Evolutionary conservation across 495 filamentous ascomycete species (phyloP), one percentile per base, ranked within the genome.

Genomic region (Xylaria curta): DNA sequence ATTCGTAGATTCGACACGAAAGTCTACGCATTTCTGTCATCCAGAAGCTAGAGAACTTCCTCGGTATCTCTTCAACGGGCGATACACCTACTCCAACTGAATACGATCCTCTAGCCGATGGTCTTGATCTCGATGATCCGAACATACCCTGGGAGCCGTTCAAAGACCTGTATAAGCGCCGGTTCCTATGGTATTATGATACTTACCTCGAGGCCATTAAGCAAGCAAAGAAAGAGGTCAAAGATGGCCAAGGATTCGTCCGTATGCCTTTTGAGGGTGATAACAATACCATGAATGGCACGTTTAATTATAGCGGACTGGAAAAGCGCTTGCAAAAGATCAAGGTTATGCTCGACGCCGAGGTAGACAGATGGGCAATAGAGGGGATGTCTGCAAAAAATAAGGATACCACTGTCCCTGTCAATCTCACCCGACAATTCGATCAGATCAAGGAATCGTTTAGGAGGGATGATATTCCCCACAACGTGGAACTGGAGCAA

Each of bases 171-270:
- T 93, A 91, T 86, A 99, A 98, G 81, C 89, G 92, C 58, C 90
- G 95, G 0, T 98, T 98, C 79, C 81, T 99, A 19, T 98, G 97
- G 96, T 98, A 99, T 79, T 94, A 93, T 76, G 92, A 97, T 56
- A 91, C 90, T 15, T 99, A 98, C 78, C 82, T 95, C 28, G 80
- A 85, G 10, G 87, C 90, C 8, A 91, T 97, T 61, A 85, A 89
- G 15, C 84, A 88, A 54, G 91, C 87, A 10, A 87, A 89, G 68
- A 80, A 79, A 69, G 88, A 87, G 74, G 85, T 87, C 63, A 87
- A 85, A 59, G 88, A 91, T 60, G 87, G 87, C 17, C 81, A 88
- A 40, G 73, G 77, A 4, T 98, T 98, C 75, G 79, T 83, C 15
- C 85, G 85, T 49, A 96, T 97, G 94, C 92, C 92, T 1, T 99